Base-by-base conservation (phyloP, 306 rosid genomes). In the Gillenia trifoliata region DNA sequence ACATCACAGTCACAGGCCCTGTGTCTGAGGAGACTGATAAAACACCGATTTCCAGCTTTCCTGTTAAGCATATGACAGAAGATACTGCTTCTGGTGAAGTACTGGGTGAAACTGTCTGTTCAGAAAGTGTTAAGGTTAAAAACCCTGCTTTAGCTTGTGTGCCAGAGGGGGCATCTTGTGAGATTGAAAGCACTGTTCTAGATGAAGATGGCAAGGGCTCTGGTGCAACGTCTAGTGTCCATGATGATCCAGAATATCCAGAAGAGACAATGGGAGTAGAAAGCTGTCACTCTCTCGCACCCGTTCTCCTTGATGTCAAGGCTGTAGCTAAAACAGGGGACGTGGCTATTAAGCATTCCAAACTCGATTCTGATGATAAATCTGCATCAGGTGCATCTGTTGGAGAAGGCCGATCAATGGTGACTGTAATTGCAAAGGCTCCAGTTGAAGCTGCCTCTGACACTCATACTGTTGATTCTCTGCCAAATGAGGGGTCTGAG, bases 141-240 rank as follows among this genome's bases (percentile, higher is more conserved):
- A 64, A 64, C 40, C 13, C 43, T 40, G 78, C 43, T 22, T 17
- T 66, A 10, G 34, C 55, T 65, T 43, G n/a, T 79, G 28, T 76
- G 59, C 65, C 54, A 26, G 79, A 73, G 33, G 75, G 79, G 61
- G 55, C 64, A 55, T 47, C 68, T 31, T 82, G 73, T 72, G 71
- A 67, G 57, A 52, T 68, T 59, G 80, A 71, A 11, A 63, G 77
- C 33, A 55, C 36, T 70, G 26, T 63, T 74, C 68, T 20, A 41
- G 77, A 75, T 40, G 80, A 45, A 29, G 54, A 66, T 22, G 66
- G 72, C 31, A 71, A 60, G 25, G 75, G 63, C 30, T 66, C 81
- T 66, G 72, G 57, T 49, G 60, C 33, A 34, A 60, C 69, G 26
- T 81, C 78, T 54, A 68, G 81, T 34, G 36, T 62, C 72, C 62